These are phyloP conservation scores for Talaromyces amestolkiae DNA, from an alignment of 2,329 filamentous ascomycete genomes.

Conservation along the genomic window DNA sequence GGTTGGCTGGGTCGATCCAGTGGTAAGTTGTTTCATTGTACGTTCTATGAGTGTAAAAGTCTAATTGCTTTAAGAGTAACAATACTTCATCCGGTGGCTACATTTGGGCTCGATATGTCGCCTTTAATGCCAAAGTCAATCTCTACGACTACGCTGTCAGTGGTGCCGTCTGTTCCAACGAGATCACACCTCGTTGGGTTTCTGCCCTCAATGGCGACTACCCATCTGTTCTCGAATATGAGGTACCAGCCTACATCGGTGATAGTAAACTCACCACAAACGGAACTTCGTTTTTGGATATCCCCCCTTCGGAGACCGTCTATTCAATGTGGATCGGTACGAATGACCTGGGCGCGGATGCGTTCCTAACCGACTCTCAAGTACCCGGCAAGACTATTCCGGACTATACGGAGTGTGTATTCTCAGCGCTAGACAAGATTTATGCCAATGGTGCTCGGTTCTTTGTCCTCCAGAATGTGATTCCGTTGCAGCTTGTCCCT, in stretches of 20 bases:
- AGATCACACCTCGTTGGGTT: conserved; percentile 59
- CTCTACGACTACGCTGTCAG: conserved; percentile 68
- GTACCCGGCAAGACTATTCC: conserved; percentile 57
- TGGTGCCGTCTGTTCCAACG: conserved; percentile 70
- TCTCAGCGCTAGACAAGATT: conserved; percentile 59
- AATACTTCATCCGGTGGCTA: conserved; percentile 63
- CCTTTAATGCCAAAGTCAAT: conserved; percentile 52
- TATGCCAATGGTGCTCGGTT: conserved; percentile 66
- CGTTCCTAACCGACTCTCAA: conserved; percentile 66
- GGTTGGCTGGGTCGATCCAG: conserved; percentile 54
- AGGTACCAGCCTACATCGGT: conserved; percentile 48
- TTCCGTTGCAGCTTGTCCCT: conserved; percentile 65
- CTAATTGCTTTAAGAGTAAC: conserved; percentile 37
- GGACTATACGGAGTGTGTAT: conserved; percentile 68
- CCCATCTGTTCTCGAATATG: conserved; percentile 62
- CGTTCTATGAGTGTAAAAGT: not conserved
- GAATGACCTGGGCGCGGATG: conserved; percentile 68
- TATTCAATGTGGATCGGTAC: conserved; percentile 80
- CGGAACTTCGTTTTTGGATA: conserved; percentile 35
- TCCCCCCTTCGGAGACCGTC: conserved; percentile 59
- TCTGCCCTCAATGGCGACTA: conserved; percentile 53
- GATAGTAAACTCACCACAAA: conserved; percentile 26
- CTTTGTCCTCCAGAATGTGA: conserved; percentile 70
- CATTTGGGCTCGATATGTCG: conserved; percentile 67
- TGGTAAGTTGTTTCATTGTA: conserved; percentile 31